Base-by-base conservation (phyloP, 2,329 filamentous ascomycete genomes). In the Nakataea oryzae region DNA sequence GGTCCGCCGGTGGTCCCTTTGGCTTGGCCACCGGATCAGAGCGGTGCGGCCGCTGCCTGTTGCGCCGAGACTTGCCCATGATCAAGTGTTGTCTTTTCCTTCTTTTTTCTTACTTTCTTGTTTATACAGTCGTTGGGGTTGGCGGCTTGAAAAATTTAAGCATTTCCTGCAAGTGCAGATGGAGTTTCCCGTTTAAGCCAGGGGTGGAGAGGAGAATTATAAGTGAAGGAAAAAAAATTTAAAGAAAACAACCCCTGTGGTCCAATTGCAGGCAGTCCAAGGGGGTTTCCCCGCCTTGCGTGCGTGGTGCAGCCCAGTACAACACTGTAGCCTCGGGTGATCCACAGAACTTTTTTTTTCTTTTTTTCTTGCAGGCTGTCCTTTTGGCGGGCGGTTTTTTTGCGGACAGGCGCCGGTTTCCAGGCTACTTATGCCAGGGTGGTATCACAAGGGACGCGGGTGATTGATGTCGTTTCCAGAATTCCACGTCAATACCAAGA, bases 61-160 rank as follows among this genome's bases (percentile, higher is more conserved):
- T 82, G 63, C 81, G 78, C 54, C 84, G 78, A 30, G 83, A 81
- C 73, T 87, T 87, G 56, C 74, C 85, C 85, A 88, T 87, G 24
- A 56, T 71, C 66, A 47, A 17, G n/a, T 29, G 21, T 54, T 26
- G 21, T 26, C 47, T 59, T 24, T 24, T 60, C 8, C 13, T 28
- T 6, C 21, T 26, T 54, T 28, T 58, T n/a, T 41, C 26, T 58
- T 32, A 3, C 32, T 30, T 57, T 57, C 26, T 21, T 12, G 9
- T 41, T 24, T 24, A 41, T 21, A 26, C 6, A 30, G 5, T 11
- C 6, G 5, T 30, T 11, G 5, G 30, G 30, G 30, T 30, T 5
- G 5, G 30, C n/a, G 17, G 17, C 34, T 47, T 21, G 8, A 47
- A 47, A 21, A 8, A 12, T 47, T 47, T 14, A 12, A 11, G 30